Base-by-base conservation (phyloP, 2,329 filamentous ascomycete genomes). In the Aspergillus quadrilineatus region DNA sequence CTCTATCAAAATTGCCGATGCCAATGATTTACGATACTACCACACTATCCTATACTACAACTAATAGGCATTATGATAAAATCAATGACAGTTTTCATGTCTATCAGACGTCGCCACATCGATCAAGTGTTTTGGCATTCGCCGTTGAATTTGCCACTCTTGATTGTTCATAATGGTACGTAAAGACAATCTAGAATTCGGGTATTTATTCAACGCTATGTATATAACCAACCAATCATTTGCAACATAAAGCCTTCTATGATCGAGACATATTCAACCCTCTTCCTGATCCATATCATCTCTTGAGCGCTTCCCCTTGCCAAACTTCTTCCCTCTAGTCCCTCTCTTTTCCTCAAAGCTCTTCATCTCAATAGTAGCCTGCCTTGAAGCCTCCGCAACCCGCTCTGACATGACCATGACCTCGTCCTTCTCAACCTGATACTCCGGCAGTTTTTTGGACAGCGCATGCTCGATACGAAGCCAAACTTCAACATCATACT, bases 401-500 rank as follows among this genome's bases (percentile, higher is more conserved):
- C 90, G 81, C 54, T 85, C 80, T 61, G 87, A 86, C 73, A 96
- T 88, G 0, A 92, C 82, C 85, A 95, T 89, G 0, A 92, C 90
- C 69, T 96, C 90, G 15, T 94, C 90, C 76, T 91, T 90, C 47
- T 87, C 84, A 0, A 85, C 80, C 2, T 83, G 78, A 66, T 89
- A 89, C 69, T 89, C 86, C 0, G 79, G 73, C 54, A 95, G 78
- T 75, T 92, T 86, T 77, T 89, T 89, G 10, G 89, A 89, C 7
- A 97, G 77, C 0, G 91, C 89, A 2, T 85, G 84, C 73, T 97
- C 92, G 50, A 96, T 95, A 15, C 92, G 80, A 66, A 88, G 77
- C 75, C 85, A 95, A 22, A 94, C 82, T 70, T 92, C 89, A 1
- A 92, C 77, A 67, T 96, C 92, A 63, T 96, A 96, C 73, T 97